These are phyloP conservation scores for Fulvia fulva DNA, from an alignment of 2,329 filamentous ascomycete species.

Conservation along the genomic window DNA sequence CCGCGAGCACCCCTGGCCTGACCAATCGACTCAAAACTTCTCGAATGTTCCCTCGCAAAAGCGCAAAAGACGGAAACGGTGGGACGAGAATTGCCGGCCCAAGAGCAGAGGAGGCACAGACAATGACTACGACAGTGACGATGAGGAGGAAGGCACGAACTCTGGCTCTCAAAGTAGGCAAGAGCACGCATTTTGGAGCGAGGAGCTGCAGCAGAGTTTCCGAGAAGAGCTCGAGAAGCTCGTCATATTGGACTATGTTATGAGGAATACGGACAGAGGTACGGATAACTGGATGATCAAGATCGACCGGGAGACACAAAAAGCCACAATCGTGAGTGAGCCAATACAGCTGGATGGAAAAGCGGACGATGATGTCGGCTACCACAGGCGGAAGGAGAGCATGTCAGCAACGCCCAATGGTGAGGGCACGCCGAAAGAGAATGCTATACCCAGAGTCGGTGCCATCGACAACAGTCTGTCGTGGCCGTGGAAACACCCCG, in stretches of 20 bases:
- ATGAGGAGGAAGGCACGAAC: conserved; percentile 17
- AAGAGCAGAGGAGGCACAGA: conserved; percentile 52
- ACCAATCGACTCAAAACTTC: conserved; percentile 70
- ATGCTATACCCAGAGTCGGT: conserved; percentile 69
- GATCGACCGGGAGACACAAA: conserved; percentile 78
- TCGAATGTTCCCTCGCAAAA: conserved; percentile 62
- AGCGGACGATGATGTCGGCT: conserved; percentile 33
- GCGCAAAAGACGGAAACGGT: conserved; percentile 63
- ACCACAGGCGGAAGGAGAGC: conserved; percentile 60
- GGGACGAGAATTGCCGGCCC: conserved; percentile 80
- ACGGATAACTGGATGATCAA: conserved; percentile 99
- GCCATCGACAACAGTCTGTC: conserved; percentile 98
- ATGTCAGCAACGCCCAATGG: conserved; percentile 67
- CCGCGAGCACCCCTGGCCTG: conserved; percentile 93
- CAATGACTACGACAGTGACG: conserved; percentile 37
- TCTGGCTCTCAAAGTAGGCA: conserved; percentile 31
- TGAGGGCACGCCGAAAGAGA: conserved; percentile 32
- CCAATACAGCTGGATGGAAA: conserved; percentile 61
- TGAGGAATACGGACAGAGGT: conserved; percentile 96
- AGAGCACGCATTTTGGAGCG: conserved; percentile 76
- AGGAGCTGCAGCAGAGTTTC: conserved; percentile 82
- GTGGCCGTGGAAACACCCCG: conserved; percentile 98
- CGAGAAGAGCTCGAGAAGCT: conserved; percentile 94
- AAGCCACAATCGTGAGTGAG: conserved; percentile 82
- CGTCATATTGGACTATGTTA: conserved; percentile 96